These are phyloP conservation scores for Trichoderma aggressivum DNA, from an alignment of 2,329 filamentous ascomycete species.

Conservation along the genomic window DNA sequence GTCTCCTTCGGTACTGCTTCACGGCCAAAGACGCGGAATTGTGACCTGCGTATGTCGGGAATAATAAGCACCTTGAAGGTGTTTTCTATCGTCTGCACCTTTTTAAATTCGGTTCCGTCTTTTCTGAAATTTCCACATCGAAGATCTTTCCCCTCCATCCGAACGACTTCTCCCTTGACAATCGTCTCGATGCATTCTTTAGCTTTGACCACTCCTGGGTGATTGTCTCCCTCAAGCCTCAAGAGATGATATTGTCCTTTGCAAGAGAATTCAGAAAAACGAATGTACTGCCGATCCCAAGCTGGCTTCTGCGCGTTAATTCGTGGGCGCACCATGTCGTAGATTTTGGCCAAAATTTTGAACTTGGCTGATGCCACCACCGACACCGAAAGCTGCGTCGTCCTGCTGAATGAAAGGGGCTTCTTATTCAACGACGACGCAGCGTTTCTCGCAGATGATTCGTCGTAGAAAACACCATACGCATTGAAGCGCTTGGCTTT, in stretches of 20 bases:
- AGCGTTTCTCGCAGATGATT: slow-evolving; percentile 35
- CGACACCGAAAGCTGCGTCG: slow-evolving; percentile 35
- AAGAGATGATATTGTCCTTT: not conserved
- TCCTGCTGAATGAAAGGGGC: slow-evolving; percentile 30
- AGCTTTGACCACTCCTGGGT: not conserved
- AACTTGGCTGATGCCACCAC: slow-evolving; percentile 37
- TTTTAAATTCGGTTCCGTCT: not conserved
- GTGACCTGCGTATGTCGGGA: not conserved
- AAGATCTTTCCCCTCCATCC: not conserved
- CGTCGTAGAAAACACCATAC: slow-evolving; percentile 37
- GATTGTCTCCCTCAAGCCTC: slow-evolving; percentile 12
- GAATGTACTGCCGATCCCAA: not conserved
- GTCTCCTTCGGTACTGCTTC: not conserved
- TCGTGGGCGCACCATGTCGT: slow-evolving; percentile 28
- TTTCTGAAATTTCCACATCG: not conserved
- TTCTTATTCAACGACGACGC: slow-evolving; percentile 22
- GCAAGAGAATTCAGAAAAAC: not conserved
- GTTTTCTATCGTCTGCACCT: not conserved
- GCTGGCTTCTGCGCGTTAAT: slow-evolving; percentile 24
- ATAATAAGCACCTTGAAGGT: not conserved
- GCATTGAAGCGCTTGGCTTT: slow-evolving; percentile 38
- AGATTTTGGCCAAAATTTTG: slow-evolving; percentile 36
- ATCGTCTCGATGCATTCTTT: not conserved
- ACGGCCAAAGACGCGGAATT: not conserved
- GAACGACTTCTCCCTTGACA: not conserved